Conservation (phyloP, 495 filamentous ascomycete genomes). For the Glarea lozoyensis region DNA sequence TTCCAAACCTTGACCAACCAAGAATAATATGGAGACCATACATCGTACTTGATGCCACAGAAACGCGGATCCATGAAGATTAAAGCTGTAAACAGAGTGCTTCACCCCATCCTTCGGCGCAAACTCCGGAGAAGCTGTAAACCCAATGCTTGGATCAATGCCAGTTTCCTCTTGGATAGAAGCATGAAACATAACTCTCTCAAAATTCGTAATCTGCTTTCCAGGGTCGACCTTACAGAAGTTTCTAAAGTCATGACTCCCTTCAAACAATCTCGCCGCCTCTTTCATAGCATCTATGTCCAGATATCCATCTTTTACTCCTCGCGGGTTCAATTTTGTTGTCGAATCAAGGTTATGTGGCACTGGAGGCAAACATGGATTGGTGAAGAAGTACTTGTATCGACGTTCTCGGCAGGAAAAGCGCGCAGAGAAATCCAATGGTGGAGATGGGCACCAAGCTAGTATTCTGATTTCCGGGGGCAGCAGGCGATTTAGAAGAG, state of each 20-base stretch:
- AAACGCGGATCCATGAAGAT: constrained; percentile 84
- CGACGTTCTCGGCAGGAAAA: constrained; percentile 83
- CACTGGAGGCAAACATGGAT: constrained; percentile 68
- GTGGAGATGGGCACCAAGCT: constrained; percentile 84
- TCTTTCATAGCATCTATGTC: constrained; percentile 80
- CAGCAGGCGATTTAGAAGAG: constrained; percentile 74
- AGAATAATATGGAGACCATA: constrained; percentile 80
- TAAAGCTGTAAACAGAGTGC: constrained; percentile 68
- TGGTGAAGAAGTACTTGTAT: constrained; percentile 96
- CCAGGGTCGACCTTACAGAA: constrained; percentile 85
- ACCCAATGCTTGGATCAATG: constrained; percentile 32
- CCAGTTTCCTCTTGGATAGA: constrained; percentile 57
- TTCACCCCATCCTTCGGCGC: constrained; percentile 8
- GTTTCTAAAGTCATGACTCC: constrained; percentile 89
- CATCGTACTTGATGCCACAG: constrained; percentile 96
- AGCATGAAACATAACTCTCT: constrained; percentile 64
- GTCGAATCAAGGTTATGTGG: constrained; percentile 24
- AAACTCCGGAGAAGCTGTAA: constrained; percentile 23
- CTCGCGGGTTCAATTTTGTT: background rate
- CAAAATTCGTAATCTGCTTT: constrained; percentile 80
- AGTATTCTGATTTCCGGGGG: constrained; percentile 83
- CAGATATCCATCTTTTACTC: constrained; percentile 40
- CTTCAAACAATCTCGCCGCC: constrained; percentile 71
- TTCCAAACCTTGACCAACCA: constrained; percentile 87
- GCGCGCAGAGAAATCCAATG: constrained; percentile 76